Evolutionary conservation across 345 rosid species (phyloP), one percentile per base, ranked within the genome.

Genomic region (Acer yangbiense): DNA sequence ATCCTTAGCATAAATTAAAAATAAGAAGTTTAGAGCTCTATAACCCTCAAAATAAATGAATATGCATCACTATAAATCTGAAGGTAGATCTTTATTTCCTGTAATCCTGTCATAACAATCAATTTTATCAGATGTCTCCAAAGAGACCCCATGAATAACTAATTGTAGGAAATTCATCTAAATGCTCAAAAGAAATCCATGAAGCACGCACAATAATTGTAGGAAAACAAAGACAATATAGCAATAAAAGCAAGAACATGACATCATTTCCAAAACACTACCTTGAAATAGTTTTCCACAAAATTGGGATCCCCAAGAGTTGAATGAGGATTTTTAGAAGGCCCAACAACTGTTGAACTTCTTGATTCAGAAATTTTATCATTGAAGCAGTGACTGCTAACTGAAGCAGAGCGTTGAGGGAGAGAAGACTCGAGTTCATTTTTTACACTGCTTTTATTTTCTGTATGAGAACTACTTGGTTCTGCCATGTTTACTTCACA

Each of bases 241-340:
- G n/a, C 23, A 62, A 11, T 50, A 74, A 41, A 73, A 71, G 65
- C n/a, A 54, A 65, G 32, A 65, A 61, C 39, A 58, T 44, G 44
- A 21, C 71, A 57, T 14, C 50, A 18, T 46, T 77, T 70, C 29
- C 43, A 6, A 44, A 44, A 63, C 44, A 46, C 65, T 84, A 93
- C 99, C 97, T 90, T 95, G 80, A 95, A 95, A 86, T 95, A 95
- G 80, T 92, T 93, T 74, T 92, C 97, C 68, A 95, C 96, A 86
- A 95, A 95, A 87, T 90, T 88, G 66, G 98, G 96, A 82, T 93
- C 98, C 69, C 83, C 94, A 65, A 88, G 85, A 75, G 93, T 88
- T 83, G 97, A 93, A 83, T 88, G 96, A 12, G 81, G 69, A 81
- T 71, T 81, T 79, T 46, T 73, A 75, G 87, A 86, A 79, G 88